phyloP scores from a whole-genome alignment of 345 rosid species.

The Arabis hirsuta region DNA sequence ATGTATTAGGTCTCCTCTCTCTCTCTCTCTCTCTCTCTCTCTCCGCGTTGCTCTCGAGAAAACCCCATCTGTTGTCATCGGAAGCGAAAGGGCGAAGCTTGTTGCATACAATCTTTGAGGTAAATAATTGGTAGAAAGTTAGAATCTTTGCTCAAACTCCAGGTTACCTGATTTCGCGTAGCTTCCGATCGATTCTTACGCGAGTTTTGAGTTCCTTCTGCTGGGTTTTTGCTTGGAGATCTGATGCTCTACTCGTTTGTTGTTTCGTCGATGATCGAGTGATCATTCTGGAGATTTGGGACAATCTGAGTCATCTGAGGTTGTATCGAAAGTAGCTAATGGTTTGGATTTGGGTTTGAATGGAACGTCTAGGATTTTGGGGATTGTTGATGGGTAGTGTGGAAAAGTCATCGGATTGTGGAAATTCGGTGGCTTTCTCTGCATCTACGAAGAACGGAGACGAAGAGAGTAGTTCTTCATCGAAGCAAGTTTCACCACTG shows the following conservation, averaged over 20 bases:
- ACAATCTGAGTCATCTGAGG: conserved; percentile 5
- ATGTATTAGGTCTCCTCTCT: conserved; percentile 37
- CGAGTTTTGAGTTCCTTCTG: conserved; percentile 30
- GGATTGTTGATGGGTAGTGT: conserved; percentile 56
- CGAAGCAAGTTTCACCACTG: conserved; percentile 65
- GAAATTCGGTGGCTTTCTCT: conserved; percentile 43
- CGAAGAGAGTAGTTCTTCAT: conserved; percentile 51
- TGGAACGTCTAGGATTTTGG: conserved; percentile 47
- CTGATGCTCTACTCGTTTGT: conserved; percentile 12
- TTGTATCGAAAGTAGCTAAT: conserved; percentile 4
- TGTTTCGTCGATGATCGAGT: conserved; percentile 18
- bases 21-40: conserved; percentile 9
- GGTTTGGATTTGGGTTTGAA: conserved; percentile 26
- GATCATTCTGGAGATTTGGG: conserved; percentile 9
- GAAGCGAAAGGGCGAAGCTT: conserved; percentile 31
- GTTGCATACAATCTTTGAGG: conserved; percentile 32
- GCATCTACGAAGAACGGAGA: conserved; percentile 43
- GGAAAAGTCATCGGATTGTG: conserved; percentile 59
- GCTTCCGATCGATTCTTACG: conserved; percentile 33
- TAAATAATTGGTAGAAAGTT: conserved; percentile 32
- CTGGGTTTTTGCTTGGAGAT: conserved; percentile 27
- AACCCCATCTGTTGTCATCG: conserved; percentile 26
- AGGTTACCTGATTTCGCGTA: conserved; percentile 32
- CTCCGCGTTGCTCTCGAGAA: conserved; percentile 32
- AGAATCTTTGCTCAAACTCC: conserved; percentile 40